phyloP scores from a whole-genome alignment of 257 asterid species.

The Asclepias syriaca region DNA sequence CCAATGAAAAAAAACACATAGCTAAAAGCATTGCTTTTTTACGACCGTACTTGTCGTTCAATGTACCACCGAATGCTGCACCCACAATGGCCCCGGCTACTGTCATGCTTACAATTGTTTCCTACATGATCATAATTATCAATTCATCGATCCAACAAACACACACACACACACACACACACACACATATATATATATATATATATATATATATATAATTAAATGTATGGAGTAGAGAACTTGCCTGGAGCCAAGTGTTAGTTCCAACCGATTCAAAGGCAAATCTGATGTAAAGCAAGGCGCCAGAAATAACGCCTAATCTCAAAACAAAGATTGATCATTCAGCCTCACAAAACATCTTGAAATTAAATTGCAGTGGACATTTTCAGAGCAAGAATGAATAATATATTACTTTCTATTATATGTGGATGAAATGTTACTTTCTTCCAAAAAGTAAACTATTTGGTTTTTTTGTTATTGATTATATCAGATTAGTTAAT shows the following conservation, averaged over 20 bases:
- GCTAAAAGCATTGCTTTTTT: slow-evolving; percentile 61
- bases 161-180: too few species aligned
- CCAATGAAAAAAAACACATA: slow-evolving; percentile 47
- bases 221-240: neutral
- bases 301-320: slow-evolving; percentile 85
- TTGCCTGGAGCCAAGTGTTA: slow-evolving; percentile 64
- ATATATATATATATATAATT: too few species aligned
- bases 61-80: slow-evolving; percentile 66
- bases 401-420: too few species aligned
- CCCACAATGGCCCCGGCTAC: slow-evolving; percentile 81
- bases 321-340: neutral
- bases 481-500: too few species aligned
- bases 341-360: neutral
- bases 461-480: too few species aligned
- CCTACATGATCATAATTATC: slow-evolving; percentile 27
- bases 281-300: slow-evolving; percentile 64
- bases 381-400: too few species aligned
- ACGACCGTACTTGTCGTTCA: slow-evolving; percentile 66
- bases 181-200: too few species aligned
- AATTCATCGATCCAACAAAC: too few species aligned
- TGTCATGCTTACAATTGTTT: slow-evolving; percentile 78
- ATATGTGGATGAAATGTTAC: too few species aligned
- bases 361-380: too few species aligned
- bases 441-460: too few species aligned
- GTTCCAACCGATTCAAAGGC: slow-evolving; percentile 44